Evolutionary conservation across 306 rosid species (phyloP).

Genomic region (Canavalia ensiformis): DNA sequence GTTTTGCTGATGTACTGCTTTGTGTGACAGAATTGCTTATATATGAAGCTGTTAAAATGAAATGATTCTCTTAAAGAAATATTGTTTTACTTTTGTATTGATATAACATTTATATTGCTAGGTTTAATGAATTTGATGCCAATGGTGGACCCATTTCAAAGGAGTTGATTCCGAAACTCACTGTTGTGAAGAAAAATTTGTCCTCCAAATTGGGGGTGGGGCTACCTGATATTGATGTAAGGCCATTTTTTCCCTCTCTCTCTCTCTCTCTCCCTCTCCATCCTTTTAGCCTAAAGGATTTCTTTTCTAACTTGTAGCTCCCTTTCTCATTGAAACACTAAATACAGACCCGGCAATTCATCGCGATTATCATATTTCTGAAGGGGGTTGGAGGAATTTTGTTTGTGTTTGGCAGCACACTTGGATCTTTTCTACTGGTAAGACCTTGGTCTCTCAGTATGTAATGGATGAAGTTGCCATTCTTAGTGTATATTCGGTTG

Average conservation of each 20-base stretch:
- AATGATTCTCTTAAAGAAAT: not conserved
- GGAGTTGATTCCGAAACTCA: slow-evolving; percentile 70
- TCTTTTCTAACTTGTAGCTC: slow-evolving; percentile 17
- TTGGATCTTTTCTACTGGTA: slow-evolving; percentile 80
- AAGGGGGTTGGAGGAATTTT: slow-evolving; percentile 82
- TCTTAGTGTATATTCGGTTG: no score
- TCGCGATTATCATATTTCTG: slow-evolving; percentile 55
- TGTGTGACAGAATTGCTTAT: slow-evolving; percentile 16
- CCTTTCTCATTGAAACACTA: slow-evolving; percentile 38
- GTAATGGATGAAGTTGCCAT: no score
- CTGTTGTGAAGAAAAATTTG: slow-evolving; percentile 51
- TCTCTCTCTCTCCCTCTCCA: not conserved
- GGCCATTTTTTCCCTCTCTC: slow-evolving; percentile 37
- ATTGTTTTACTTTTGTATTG: slow-evolving; percentile 34
- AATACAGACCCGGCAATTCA: slow-evolving; percentile 67
- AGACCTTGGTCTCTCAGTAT: slow-evolving; percentile 9
- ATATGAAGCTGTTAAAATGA: slow-evolving; percentile 3
- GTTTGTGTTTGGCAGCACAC: slow-evolving; percentile 70
- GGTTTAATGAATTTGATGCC: slow-evolving; percentile 76
- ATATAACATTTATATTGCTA: slow-evolving; percentile 42
- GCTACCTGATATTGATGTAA: slow-evolving; percentile 68
- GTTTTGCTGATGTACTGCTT: not conserved
- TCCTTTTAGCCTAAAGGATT: slow-evolving; percentile 21
- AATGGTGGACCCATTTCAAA: slow-evolving; percentile 79
- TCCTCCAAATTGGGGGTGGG: slow-evolving; percentile 62